Evolutionary conservation across 73 alveolate genomes (phyloP), one percentile per base, ranked within the genome.

Genomic region (Paramecium tetraurelia): DNA sequence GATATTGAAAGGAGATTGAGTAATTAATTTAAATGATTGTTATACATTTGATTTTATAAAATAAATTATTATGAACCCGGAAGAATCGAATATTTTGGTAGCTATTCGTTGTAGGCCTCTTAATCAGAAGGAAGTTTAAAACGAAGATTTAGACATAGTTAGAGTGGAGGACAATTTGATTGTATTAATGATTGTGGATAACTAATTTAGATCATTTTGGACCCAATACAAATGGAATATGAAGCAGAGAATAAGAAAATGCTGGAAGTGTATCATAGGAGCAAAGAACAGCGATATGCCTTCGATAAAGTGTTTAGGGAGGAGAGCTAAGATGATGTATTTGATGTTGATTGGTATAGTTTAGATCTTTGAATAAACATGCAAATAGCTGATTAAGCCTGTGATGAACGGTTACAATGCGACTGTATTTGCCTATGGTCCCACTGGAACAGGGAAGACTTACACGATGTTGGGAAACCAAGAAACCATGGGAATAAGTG

Each of bases 401-500:
- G 96, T 97, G 3, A 86, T 96, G 53, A 70, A 92, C 85, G 99
- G 99, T 22, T 97, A 76, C 71, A 98, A 98, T 87, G 99, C 99
- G 11, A 95, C 98, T 21, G 98, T 98, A 7, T 98, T 98, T 92
- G 99, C 99, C 1, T 97, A 97, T 95, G 99, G 99, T 1, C 98
- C 99, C 0, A 98, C 99, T 0, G 99, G 99, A 11, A 94, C 98
- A n/a, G 99, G 99, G 14, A 98, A 98, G 92, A 98, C 99, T 16
- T 96, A 96, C 92, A 98, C 99, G 1, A 98, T 98, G 99, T 76
- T 97, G 29, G 99, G 99, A 21, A 92, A 93, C 59, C 86, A 94
- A 9, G 98, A 96, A 33, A 86, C 93, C 18, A 98, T 98, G n/a
- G 99, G 99, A n/a, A 95, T 96, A 58, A 94, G 93, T 95, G 93